These are phyloP conservation scores for Westerdykella sp. DNA, from an alignment of 2,329 filamentous ascomycete genomes.

Conservation along the genomic window DNA sequence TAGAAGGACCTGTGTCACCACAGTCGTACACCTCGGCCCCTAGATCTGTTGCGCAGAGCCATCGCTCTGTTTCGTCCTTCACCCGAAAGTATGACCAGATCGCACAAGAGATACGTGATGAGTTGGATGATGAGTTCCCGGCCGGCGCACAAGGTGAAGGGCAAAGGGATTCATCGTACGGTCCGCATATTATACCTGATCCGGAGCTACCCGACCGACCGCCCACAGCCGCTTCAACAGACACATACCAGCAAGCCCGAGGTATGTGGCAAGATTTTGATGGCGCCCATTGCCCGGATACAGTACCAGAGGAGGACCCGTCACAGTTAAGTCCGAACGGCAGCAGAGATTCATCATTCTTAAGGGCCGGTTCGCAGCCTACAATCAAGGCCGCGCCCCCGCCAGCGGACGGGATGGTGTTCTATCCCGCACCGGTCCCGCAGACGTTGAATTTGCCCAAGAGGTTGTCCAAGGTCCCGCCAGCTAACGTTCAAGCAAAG, in stretches of 20 bases:
- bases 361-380: constrained; percentile 33
- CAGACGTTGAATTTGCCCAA: constrained; percentile 89
- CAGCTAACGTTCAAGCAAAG: constrained; percentile 58
- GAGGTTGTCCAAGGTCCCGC: constrained; percentile 69
- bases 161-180: constrained; percentile 1
- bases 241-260: constrained; percentile 60
- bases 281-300: constrained; percentile 65
- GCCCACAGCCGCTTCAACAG: constrained; percentile 50
- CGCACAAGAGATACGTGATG: constrained; percentile 28
- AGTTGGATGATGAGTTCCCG: constrained; percentile 16
- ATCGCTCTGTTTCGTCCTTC: constrained; percentile 33
- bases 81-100: constrained; percentile 34
- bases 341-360: constrained; percentile 39
- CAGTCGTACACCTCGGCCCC: constrained; percentile 7
- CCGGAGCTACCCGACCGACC: constrained; percentile 39
- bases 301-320: constrained; percentile 27
- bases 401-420: constrained; percentile 77
- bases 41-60: constrained; percentile 12
- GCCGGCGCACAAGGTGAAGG: background rate
- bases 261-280: constrained; percentile 74
- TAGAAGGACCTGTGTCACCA: constrained; percentile 13
- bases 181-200: background rate
- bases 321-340: constrained; percentile 18
- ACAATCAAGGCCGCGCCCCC: constrained; percentile 38
- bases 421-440: constrained; percentile 90